Evolutionary conservation across 495 filamentous ascomycete species (phyloP).

Genomic region (Collariella sp.): DNA sequence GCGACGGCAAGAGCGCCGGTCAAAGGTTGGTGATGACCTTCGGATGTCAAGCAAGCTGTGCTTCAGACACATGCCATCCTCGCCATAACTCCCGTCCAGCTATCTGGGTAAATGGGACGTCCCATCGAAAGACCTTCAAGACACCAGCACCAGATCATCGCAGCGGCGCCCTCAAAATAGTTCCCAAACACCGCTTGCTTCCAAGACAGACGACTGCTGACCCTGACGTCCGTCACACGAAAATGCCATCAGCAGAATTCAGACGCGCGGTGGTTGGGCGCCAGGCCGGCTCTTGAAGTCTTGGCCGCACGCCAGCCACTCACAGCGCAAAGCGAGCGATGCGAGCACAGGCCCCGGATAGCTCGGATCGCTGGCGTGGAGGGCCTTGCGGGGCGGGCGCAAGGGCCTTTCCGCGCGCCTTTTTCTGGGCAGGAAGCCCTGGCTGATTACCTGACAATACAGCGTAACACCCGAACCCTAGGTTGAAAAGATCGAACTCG

Average conservation of each 20-base stretch:
- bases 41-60: too few relatives aligned
- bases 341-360: slow-evolving; percentile 1
- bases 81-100: too few relatives aligned
- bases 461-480: background rate
- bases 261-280: background rate
- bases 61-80: too few relatives aligned
- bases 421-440: background rate
- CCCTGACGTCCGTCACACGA: background rate
- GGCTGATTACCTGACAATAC: too few relatives aligned
- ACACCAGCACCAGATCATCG: too few relatives aligned
- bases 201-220: background rate
- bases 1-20: background rate
- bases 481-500: background rate
- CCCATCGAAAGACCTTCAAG: too few relatives aligned
- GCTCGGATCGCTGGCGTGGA: slow-evolving; percentile 1
- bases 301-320: slow-evolving; percentile 3
- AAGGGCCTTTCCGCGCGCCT: background rate
- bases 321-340: slow-evolving; percentile 1
- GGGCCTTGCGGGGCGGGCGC: background rate
- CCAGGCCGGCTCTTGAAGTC: background rate
- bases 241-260: background rate
- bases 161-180: too few relatives aligned
- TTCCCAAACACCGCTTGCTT: background rate
- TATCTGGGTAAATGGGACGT: too few relatives aligned
- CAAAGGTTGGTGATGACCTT: too few relatives aligned